These are phyloP conservation scores for Coemansia sp. DNA, from an alignment of 192 early-diverging fungal species.

Conservation along the genomic window DNA sequence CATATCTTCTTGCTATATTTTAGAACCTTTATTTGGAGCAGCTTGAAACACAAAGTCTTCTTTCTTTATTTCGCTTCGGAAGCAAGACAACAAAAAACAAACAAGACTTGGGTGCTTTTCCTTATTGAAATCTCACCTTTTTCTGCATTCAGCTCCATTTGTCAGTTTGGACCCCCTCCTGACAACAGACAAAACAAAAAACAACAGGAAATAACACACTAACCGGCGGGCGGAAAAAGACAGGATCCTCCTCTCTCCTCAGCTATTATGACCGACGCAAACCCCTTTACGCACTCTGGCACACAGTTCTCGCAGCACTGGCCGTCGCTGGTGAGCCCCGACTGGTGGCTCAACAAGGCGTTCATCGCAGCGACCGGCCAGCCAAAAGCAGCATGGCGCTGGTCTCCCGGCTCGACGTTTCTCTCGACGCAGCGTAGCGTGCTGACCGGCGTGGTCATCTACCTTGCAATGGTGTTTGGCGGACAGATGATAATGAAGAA, in stretches of 20 bases:
- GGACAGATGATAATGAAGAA: conserved; percentile 70
- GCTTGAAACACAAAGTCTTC: neutral
- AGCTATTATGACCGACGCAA: conserved; percentile 17
- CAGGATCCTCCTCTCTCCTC: conserved; percentile 10
- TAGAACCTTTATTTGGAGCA: neutral
- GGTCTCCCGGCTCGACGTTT: conserved; percentile 49
- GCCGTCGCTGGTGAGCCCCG: conserved; percentile 56
- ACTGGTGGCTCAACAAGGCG: conserved; percentile 57
- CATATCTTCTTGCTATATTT: neutral
- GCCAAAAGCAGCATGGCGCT: conserved; percentile 56
- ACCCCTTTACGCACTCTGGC: conserved; percentile 53
- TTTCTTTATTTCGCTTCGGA: neutral
- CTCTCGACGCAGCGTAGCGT: conserved; percentile 54
- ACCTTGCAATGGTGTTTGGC: conserved; percentile 81
- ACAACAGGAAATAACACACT: too few species aligned
- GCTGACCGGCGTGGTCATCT: conserved; percentile 57
- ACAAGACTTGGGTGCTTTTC: conserved; percentile 1
- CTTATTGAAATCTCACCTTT: conserved; percentile 4
- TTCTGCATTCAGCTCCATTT: conserved; percentile 8
- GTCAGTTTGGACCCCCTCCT: neutral
- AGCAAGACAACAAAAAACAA: neutral
- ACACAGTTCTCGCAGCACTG: conserved; percentile 55
- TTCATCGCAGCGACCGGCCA: conserved; percentile 46
- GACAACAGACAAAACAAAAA: conserved; percentile 3
- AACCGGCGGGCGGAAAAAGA: conserved; percentile 3